A percentile compares a stretch with the other conserved stretches of the same genome.
Conservation (phyloP, 345 rosid species). For the Eucalyptus fibrosa region DNA sequence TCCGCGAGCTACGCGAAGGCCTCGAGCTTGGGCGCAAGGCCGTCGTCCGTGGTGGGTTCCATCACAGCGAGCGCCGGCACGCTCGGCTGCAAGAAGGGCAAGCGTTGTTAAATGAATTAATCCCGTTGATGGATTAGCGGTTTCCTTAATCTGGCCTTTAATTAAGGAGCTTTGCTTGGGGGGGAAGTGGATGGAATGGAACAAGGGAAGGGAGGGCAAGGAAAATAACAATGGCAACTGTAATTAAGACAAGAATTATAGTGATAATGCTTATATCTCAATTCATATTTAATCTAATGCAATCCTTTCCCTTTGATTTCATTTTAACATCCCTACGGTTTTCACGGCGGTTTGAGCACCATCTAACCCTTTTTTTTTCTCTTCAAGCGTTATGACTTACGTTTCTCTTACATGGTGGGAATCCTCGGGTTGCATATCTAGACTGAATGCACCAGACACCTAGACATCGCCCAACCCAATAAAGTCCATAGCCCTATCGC, state of each 20-base stretch:
- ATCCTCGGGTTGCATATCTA: neutral
- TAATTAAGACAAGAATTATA: neutral
- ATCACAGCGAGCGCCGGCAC: slow-evolving; percentile 10
- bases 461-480: neutral
- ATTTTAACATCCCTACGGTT: neutral
- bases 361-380: neutral
- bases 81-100: slow-evolving; percentile 5
- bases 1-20: slow-evolving; percentile 13
- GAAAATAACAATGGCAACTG: neutral
- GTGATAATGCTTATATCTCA: neutral
- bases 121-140: neutral
- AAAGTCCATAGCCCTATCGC: neutral
- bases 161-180: neutral
- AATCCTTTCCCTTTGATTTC: neutral
- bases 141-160: neutral
- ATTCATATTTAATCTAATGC: neutral
- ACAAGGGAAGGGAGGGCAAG: neutral
- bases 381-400: neutral
- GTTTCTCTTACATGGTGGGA: neutral
- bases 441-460: neutral
- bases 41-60: slow-evolving; percentile 8
- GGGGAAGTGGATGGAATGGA: neutral
- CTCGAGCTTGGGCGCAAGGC: slow-evolving; percentile 15
- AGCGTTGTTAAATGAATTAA: neutral
- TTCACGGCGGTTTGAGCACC: neutral